Conservation (phyloP, 2,329 filamentous ascomycete species). For the Fusarium equiseti region DNA sequence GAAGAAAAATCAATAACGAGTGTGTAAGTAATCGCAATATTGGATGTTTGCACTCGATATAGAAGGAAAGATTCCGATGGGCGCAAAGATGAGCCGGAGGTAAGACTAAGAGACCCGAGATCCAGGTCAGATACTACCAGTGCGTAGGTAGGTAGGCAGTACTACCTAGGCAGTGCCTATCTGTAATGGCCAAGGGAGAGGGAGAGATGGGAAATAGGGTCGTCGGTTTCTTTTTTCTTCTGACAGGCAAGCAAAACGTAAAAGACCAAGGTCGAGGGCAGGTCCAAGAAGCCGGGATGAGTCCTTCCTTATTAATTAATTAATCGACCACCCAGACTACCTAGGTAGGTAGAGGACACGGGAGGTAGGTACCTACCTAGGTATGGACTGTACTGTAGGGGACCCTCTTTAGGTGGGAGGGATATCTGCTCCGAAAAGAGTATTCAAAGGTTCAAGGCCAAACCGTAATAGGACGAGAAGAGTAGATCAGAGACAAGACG, state of each 20-base stretch:
- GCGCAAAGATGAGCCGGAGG: conserved; percentile 39
- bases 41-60: conserved; percentile 13
- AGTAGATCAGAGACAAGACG: conserved; percentile 31
- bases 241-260: conserved; percentile 1
- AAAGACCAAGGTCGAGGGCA: conserved; percentile 18
- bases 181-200: not conserved
- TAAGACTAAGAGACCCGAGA: conserved; percentile 29
- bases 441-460: conserved; percentile 19
- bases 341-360: conserved; percentile 3
- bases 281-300: conserved; percentile 28
- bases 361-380: not conserved
- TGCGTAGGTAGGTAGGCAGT: not conserved
- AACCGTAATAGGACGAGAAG: conserved; percentile 17
- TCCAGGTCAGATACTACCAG: not conserved
- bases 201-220: conserved; percentile 27
- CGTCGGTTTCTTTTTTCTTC: conserved; percentile 2
- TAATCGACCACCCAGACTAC: not conserved
- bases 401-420: conserved; percentile 34
- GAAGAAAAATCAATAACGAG: not conserved
- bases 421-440: conserved; percentile 40
- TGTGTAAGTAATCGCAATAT: conserved; percentile 3
- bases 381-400: not conserved
- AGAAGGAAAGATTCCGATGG: conserved; percentile 22
- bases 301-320: conserved; percentile 40
- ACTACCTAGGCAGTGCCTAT: not conserved